Evolutionary conservation across 345 rosid genomes (phyloP), one percentile per base, ranked within the genome.

Genomic region (Gynandropsis gynandra): DNA sequence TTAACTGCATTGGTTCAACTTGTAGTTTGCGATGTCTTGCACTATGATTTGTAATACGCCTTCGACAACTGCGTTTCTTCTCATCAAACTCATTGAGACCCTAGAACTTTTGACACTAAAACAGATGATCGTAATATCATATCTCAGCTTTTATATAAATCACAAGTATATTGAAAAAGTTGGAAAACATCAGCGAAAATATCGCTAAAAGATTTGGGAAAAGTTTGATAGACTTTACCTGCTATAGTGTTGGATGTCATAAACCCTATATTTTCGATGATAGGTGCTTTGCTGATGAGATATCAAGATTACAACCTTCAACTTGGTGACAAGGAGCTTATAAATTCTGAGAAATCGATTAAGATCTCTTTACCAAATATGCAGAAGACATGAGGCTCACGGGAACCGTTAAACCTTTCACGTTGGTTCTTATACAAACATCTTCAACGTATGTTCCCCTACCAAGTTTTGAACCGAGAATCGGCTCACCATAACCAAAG

Each of bases 21-120:
- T 69, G 95, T 47, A 87, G 87, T 66, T 87, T 90, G 61, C 98
- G 90, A 14, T 96, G 90, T 66, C 98, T 78, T 53, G 96, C 96
- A 79, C 87, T 90, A 61, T 90, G 98, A 75, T 90, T 89, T 50
- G 82, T 81, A 50, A 87, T 85, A 43, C 96, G 90, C 56, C 78
- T 69, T 32, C 98, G 84, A 44, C 98, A 90, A 71, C 98, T 90
- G 33, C 95, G 72, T 74, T 87, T 90, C 78, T 78, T 87, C 58
- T 79, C 95, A 68, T 90, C 98, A 58, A 90, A 90, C 64, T 90
- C 98, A 18, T 85, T 69, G 54, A 80, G 76, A 24, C 85, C 72
- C 46, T 90, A 96, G 67, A 90, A 87, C 85, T 96, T 90, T 67
- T 21, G 37, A n/a, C n/a, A n/a, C n/a, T n/a, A n/a, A n/a, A n/a